Conservation (phyloP, 2,329 filamentous ascomycete genomes). For the Stagonosporopsis cucurbitacearum region DNA sequence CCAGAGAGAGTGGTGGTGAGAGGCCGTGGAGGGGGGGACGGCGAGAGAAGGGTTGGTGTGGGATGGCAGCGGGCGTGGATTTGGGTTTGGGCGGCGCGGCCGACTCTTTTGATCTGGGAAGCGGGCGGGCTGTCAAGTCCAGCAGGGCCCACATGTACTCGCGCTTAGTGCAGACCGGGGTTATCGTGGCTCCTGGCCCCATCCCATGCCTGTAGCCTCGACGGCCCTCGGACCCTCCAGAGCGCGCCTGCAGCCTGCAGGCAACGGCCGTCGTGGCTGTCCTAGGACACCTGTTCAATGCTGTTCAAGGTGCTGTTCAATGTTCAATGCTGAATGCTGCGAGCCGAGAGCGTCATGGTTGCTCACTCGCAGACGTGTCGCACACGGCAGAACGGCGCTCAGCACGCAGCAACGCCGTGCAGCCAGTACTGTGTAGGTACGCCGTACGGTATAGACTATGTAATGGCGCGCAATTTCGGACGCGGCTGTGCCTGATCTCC, state of each 20-base stretch:
- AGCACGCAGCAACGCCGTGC: constrained; percentile 4
- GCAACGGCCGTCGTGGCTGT: too few relatives aligned
- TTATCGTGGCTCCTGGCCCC: constrained; percentile 11
- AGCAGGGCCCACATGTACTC: constrained; percentile 11
- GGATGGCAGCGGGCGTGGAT: constrained; percentile 28
- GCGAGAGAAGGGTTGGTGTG: constrained; percentile 31
- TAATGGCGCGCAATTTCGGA: constrained; percentile 14
- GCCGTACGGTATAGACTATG: too few relatives aligned
- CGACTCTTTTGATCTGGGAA: constrained; percentile 29
- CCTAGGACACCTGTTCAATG: too few relatives aligned
- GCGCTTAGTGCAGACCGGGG: constrained; percentile 8
- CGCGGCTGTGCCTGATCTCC: constrained; percentile 22
- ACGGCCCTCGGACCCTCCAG: too few relatives aligned
- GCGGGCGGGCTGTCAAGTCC: constrained; percentile 16
- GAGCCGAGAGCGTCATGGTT: too few relatives aligned
- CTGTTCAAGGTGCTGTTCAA: too few relatives aligned
- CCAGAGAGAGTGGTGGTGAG: constrained; percentile 29
- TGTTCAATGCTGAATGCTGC: background rate
- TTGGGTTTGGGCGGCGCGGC: constrained; percentile 25
- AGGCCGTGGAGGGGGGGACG: constrained; percentile 20
- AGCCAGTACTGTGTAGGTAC: too few relatives aligned
- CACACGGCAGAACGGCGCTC: background rate
- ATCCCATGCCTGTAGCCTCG: too few relatives aligned
- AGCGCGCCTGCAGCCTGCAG: constrained; percentile 7
- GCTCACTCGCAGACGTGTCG: too few relatives aligned